These are phyloP conservation scores for Coemansia sp. DNA, from an alignment of 192 early-diverging fungal genomes.

Conservation along the genomic window DNA sequence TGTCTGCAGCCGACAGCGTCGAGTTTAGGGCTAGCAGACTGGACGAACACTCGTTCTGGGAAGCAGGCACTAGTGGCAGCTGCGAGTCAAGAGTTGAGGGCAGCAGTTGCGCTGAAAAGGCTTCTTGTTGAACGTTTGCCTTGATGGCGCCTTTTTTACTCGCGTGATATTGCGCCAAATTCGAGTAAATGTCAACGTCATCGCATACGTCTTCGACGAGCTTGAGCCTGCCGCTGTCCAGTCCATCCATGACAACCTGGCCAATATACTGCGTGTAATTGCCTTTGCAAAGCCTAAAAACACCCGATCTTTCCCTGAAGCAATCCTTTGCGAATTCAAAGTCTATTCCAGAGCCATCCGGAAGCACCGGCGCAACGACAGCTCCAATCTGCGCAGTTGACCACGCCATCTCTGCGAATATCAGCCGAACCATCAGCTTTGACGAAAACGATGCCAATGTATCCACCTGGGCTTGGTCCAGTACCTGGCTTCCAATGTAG, in stretches of 20 bases:
- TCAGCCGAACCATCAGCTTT: constrained; percentile 51
- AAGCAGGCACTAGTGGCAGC: background rate
- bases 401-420: constrained; percentile 58
- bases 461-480: constrained; percentile 44
- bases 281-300: background rate
- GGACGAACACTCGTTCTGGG: background rate
- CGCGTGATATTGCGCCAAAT: constrained; percentile 33
- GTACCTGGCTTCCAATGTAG: constrained; percentile 27
- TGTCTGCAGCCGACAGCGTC: background rate
- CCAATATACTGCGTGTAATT: constrained; percentile 9
- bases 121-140: background rate
- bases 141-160: background rate
- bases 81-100: background rate
- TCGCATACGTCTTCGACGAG: constrained; percentile 26
- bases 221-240: constrained; percentile 46
- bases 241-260: constrained; percentile 35
- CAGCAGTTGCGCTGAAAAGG: background rate
- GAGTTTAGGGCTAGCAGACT: background rate
- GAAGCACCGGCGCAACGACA: constrained; percentile 59
- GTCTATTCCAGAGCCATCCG: constrained; percentile 24
- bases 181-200: constrained; percentile 32
- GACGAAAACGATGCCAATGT: constrained; percentile 61
- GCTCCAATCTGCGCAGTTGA: constrained; percentile 55
- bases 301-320: constrained; percentile 21
- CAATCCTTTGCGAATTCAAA: constrained; percentile 29